A percentile compares a stretch with the other conserved stretches of the same genome.
Conservation (phyloP, 345 rosid species). For the Ceriops decandra region DNA sequence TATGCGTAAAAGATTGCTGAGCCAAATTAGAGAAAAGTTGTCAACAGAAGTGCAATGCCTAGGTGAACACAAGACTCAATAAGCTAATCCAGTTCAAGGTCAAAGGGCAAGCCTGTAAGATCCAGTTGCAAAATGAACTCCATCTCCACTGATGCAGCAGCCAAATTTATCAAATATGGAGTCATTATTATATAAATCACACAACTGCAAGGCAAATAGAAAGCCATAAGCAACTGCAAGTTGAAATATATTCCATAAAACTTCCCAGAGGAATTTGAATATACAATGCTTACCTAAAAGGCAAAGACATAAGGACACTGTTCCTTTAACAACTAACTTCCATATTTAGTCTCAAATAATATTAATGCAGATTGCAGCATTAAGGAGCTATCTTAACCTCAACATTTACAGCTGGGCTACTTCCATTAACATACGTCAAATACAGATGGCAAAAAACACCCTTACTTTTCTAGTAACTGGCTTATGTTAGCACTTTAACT, state of each 20-base stretch:
- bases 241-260: neutral
- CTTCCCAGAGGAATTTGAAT: neutral
- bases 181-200: constrained; percentile 55
- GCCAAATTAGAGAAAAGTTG: constrained; percentile 17
- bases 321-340: neutral
- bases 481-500: neutral
- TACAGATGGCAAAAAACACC: neutral
- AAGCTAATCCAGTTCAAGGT: constrained; percentile 9
- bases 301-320: too few species aligned
- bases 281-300: neutral
- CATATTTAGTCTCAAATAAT: neutral
- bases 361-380: neutral
- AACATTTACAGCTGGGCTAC: neutral
- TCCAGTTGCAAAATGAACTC: constrained; percentile 58
- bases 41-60: constrained; percentile 13
- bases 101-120: constrained; percentile 52
- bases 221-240: neutral
- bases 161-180: constrained; percentile 68
- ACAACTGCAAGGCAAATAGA: constrained; percentile 41
- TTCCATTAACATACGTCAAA: neutral
- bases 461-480: neutral
- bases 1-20: constrained; percentile 51
- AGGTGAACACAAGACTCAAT: neutral
- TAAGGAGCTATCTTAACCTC: neutral
- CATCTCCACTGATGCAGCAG: constrained; percentile 61